Base-by-base conservation (phyloP, 2,329 filamentous ascomycete genomes). In the Xylariaceae sp. region DNA sequence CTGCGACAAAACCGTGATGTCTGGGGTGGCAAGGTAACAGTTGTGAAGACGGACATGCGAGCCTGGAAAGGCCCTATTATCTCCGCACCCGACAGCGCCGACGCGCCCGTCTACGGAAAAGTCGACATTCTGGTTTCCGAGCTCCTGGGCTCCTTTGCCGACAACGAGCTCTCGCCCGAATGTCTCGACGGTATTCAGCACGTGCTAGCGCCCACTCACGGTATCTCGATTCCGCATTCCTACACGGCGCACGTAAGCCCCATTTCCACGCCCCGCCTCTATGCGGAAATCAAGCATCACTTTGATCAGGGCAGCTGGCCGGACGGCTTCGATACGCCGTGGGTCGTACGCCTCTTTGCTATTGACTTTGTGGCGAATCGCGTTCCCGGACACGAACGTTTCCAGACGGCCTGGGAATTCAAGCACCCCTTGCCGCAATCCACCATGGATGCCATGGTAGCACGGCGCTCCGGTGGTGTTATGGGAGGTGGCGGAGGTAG, bases 41-140 rank as follows among this genome's bases (percentile, higher is more conserved):
- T 99, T 37, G 88, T 97, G 65, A 95, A 96, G 76, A 96, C 92
- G 0, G 94, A 99, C 73, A 99, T 99, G 94, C 87, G 94, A 53
- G 88, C 88, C 61, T 99, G 95, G 95, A 89, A 89, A 68, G 95
- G 95, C 0, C 93, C 93, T 1, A 71, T 83, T 0, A 70, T 81
- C 15, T 75, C 77, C 53, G 72, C 76, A 62, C 73, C 77, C 7
- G 67, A 74, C 3, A 71, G 76, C 48, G 71, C 73, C n/a, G 42
- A 52, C 48, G 75, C 78, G 2, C 78, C 80, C 11, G 76, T 80
- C 4, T 77, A 84, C 65, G 82, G 83, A 66, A 86, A 87, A 69
- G 88, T 99, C 48, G 94, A 99, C 73, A 96, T 99, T 57, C 78
- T 99, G 2, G 86, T 99, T 34, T 97, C 92, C 2, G 94, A 99